These are phyloP conservation scores for Sporothrix humicola DNA, from an alignment of 2,329 filamentous ascomycete genomes.

Conservation along the genomic window DNA sequence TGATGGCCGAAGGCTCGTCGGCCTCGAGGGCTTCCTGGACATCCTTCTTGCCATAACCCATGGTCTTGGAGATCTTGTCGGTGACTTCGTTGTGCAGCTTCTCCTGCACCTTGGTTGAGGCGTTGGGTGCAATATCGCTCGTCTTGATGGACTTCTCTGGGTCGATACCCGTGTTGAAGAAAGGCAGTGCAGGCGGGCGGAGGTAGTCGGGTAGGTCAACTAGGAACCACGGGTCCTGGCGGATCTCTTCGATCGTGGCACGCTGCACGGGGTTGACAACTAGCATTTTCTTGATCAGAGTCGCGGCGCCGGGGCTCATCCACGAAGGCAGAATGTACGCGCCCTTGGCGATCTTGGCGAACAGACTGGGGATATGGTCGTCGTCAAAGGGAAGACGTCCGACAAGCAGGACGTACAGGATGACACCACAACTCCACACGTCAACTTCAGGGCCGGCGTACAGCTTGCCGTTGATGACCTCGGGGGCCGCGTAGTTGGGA, in stretches of 20 bases:
- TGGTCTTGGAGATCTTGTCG: slow-evolving; percentile 94
- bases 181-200: slow-evolving; percentile 85
- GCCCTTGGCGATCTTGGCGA: slow-evolving; percentile 95
- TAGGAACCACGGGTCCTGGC: slow-evolving; percentile 91
- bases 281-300: slow-evolving; percentile 89
- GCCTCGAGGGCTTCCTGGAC: slow-evolving; percentile 92
- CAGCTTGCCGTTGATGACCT: slow-evolving; percentile 96
- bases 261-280: slow-evolving; percentile 94
- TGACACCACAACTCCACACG: slow-evolving; percentile 96
- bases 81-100: slow-evolving; percentile 92
- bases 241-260: slow-evolving; percentile 91
- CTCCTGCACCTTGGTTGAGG: slow-evolving; percentile 79
- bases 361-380: slow-evolving; percentile 95
- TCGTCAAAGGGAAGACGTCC: slow-evolving; percentile 94
- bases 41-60: slow-evolving; percentile 95
- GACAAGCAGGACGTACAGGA: slow-evolving; percentile 81
- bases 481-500: slow-evolving; percentile 96
- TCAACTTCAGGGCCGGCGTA: slow-evolving; percentile 98
- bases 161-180: slow-evolving; percentile 91
- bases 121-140: slow-evolving; percentile 78
- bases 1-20: slow-evolving; percentile 95
- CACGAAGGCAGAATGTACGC: slow-evolving; percentile 92
- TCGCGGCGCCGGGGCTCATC: slow-evolving; percentile 81
- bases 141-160: slow-evolving; percentile 89
- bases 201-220: slow-evolving; percentile 87